A percentile compares a stretch with the other conserved stretches of the same genome.
Evolutionary conservation across 306 rosid genomes (phyloP).

Genomic region (Oemleria cerasiformis): DNA sequence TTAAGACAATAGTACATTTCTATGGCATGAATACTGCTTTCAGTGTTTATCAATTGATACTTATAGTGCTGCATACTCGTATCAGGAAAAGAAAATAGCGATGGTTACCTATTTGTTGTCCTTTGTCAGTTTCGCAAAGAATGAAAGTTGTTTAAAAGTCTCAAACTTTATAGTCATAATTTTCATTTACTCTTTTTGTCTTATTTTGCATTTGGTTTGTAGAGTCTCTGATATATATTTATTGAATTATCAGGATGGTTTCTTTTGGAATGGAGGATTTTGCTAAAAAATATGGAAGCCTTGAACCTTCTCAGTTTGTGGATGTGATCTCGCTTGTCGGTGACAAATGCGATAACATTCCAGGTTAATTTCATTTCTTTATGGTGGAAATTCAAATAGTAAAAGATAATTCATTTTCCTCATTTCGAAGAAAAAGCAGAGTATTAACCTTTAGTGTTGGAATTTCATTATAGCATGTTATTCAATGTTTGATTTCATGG

Average conservation of each 20-base stretch:
- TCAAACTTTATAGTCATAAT: neutral
- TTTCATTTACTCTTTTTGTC: neutral
- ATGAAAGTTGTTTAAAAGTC: neutral
- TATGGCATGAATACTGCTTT: too few relatives aligned
- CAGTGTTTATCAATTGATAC: too few relatives aligned
- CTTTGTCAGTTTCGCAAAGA: neutral
- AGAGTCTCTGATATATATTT: conserved; percentile 18
- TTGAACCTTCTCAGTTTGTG: conserved; percentile 89
- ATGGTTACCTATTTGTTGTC: neutral
- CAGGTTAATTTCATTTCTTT: conserved; percentile 55
- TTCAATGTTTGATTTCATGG: neutral
- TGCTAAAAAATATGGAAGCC: conserved; percentile 60
- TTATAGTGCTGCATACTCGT: too few relatives aligned
- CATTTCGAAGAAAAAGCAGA: neutral
- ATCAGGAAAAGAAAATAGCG: neutral
- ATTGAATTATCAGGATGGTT: conserved; percentile 60
- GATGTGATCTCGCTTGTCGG: conserved; percentile 85
- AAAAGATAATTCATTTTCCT: neutral
- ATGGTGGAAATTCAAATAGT: neutral
- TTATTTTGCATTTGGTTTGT: neutral
- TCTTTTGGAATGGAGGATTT: conserved; percentile 95
- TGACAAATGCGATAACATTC: conserved; percentile 87
- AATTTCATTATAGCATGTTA: neutral
- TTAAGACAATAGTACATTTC: too few relatives aligned
- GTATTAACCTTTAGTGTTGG: neutral